Percentiles rank a stretch among this genome's conserved stretches.
Evolutionary conservation across 2,329 filamentous ascomycete species (phyloP).

Genomic region (Claviceps sp.): DNA sequence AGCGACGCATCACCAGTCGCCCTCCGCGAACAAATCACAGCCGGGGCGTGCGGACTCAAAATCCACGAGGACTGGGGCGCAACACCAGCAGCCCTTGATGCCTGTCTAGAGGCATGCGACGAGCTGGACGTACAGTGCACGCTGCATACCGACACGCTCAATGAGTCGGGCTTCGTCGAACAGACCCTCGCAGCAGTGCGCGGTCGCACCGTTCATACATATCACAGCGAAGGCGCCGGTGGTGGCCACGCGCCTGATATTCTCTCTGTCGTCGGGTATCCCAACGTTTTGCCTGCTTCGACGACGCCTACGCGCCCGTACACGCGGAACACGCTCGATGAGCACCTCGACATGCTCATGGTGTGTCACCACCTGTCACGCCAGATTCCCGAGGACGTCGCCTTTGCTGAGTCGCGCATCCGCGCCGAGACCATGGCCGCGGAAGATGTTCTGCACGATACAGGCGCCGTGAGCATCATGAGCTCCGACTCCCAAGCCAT

Average conservation of each 20-base stretch:
- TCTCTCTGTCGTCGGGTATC: constrained; percentile 79
- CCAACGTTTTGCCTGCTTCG: constrained; percentile 77
- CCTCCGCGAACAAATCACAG: constrained; percentile 65
- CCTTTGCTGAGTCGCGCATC: constrained; percentile 89
- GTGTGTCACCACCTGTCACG: constrained; percentile 89
- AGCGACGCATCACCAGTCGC: constrained; percentile 64
- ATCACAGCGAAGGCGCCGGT: constrained; percentile 91
- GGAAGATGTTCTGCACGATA: constrained; percentile 88
- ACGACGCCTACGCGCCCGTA: constrained; percentile 89
- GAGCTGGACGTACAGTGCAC: constrained; percentile 85
- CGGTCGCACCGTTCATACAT: constrained; percentile 81
- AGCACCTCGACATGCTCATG: constrained; percentile 98
- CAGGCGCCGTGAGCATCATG: constrained; percentile 97
- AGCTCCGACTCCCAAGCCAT: constrained; percentile 90
- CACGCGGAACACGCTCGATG: constrained; percentile 84
- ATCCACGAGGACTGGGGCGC: constrained; percentile 94
- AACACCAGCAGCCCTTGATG: constrained; percentile 82
- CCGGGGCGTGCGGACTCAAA: constrained; percentile 82
- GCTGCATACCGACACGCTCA: constrained; percentile 91
- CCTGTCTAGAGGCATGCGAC: constrained; percentile 75
- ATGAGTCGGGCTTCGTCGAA: constrained; percentile 95
- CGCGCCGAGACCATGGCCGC: constrained; percentile 92
- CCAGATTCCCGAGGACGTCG: constrained; percentile 89
- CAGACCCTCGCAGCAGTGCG: constrained; percentile 79
- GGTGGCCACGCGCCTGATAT: constrained; percentile 94